Evolutionary conservation across 805 yeast genomes (phyloP).

Genomic region (Kodamaea nitidulidarum): DNA sequence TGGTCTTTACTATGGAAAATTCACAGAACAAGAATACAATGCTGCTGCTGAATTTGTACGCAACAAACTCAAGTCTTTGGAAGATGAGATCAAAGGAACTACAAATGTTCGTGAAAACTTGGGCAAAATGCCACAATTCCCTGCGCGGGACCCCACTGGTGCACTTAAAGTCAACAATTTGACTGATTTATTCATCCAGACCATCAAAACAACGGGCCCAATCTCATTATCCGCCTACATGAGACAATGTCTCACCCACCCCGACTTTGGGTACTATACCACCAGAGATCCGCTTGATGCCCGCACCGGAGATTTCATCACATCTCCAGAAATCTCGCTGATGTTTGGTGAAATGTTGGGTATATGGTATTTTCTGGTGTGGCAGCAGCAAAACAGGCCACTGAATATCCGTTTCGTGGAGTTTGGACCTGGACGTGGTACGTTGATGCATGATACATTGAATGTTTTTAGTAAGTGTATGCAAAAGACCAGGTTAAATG

Average conservation of each 20-base stretch:
- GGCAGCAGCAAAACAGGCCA: constrained; percentile 50
- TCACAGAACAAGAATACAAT: constrained; percentile 37
- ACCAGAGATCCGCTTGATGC: constrained; percentile 68
- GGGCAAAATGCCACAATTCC: constrained; percentile 35
- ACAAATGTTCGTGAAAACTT: constrained; percentile 33
- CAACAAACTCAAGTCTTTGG: constrained; percentile 29
- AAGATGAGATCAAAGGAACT: constrained; percentile 35
- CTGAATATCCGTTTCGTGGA: constrained; percentile 61
- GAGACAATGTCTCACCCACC: constrained; percentile 78
- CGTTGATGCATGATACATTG: constrained; percentile 65
- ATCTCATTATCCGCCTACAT: constrained; percentile 67
- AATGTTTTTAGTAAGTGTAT: constrained; percentile 42
- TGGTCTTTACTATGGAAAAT: constrained; percentile 13
- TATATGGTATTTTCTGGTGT: constrained; percentile 58
- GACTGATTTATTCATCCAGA: constrained; percentile 40
- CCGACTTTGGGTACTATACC: constrained; percentile 74
- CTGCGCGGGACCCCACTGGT: constrained; percentile 16
- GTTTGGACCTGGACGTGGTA: constrained; percentile 85
- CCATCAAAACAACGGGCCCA: constrained; percentile 71
- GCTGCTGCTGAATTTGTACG: constrained; percentile 33
- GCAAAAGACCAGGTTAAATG: constrained; percentile 16
- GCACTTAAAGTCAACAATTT: constrained; percentile 19
- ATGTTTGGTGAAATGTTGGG: constrained; percentile 86
- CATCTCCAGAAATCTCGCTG: constrained; percentile 84
- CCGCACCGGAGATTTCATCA: constrained; percentile 67